Evolutionary conservation across 345 rosid genomes (phyloP).

Genomic region (Psidium friedrichsthalianum): DNA sequence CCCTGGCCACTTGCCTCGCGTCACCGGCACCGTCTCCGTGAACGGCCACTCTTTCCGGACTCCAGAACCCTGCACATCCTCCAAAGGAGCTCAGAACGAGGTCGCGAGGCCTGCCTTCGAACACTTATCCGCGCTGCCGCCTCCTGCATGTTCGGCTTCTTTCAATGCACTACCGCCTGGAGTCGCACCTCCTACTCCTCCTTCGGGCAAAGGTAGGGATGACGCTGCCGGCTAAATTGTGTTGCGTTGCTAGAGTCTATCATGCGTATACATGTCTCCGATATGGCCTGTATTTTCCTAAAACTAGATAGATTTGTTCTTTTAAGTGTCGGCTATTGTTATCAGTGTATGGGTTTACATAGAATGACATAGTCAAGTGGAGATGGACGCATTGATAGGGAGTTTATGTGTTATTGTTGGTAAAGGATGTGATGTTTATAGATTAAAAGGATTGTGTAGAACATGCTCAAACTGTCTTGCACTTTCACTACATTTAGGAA

Average conservation of each 20-base stretch:
- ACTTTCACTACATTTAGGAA: background rate
- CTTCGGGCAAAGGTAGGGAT: background rate
- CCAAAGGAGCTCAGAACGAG: slow-evolving; percentile 22
- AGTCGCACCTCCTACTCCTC: background rate
- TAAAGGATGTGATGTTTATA: background rate
- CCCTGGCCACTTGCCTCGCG: slow-evolving; percentile 15
- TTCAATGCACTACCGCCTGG: background rate
- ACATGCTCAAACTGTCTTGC: background rate
- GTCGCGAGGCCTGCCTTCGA: slow-evolving; percentile 17
- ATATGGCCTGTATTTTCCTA: background rate
- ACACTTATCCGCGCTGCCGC: background rate
- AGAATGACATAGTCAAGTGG: background rate
- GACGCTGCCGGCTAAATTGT: background rate
- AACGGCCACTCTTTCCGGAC: slow-evolving; percentile 13
- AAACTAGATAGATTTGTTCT: background rate
- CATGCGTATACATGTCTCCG: background rate
- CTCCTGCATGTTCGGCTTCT: background rate
- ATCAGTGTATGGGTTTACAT: background rate
- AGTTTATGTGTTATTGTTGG: background rate
- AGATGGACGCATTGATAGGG: background rate
- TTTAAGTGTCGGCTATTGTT: background rate
- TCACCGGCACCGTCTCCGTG: slow-evolving; percentile 19
- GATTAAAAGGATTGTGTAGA: background rate
- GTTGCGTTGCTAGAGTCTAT: background rate
- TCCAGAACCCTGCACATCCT: background rate